Base-by-base conservation (phyloP, 1,284 basidiomycete genomes). In the Moesziomyces globuligerus region DNA sequence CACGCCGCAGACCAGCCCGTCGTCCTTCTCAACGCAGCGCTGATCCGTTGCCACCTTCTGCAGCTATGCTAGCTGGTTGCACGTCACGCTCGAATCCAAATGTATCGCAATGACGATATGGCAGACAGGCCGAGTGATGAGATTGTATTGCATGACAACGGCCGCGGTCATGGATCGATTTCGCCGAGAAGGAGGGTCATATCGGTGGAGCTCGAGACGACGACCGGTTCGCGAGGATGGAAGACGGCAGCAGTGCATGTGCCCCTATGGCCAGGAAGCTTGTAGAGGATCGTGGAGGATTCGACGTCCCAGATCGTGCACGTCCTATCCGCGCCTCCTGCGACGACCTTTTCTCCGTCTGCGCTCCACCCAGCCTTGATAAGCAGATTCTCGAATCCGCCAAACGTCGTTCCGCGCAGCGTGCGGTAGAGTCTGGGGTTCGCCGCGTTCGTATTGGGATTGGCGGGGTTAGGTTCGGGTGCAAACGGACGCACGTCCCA, bases 401-500 rank as follows among this genome's bases (percentile, higher is more conserved):
- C 81, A 45, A 71, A 74, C 4, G 68, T 67, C 4, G 75, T 74
- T 0, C 81, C 81, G 13, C 64, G 45, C 4, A 83, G 53, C 7
- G 80, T 82, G 36, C 78, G 59, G 44, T 74, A 57, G 3, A 83
- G 64, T 15, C 81, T 50, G 4, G 77, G 68, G 26, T 71, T 67
- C 21, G 56, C 15, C 1, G 68, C 25, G 32, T 49, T 42, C 13
- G 48, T 59, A 25, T 38, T 54, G 1, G 62, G 47, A 28, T 72
- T 61, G n/a, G 72, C 62, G 0, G 73, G 74, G 28, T 59, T 49
- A 1, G 74, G 72, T 25, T 76, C 72, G 1, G 78, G 76, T 23
- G 80, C 81, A 48, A 81, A 83, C 1, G 81, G 81, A n/a, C 78
- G 62, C 4, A 83, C 78, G 39, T 83, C 81, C 81, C 81, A 83